Evolutionary conservation across 768 basidiomycete genomes (phyloP).

Genomic region (Macrolepiota fuliginosa): DNA sequence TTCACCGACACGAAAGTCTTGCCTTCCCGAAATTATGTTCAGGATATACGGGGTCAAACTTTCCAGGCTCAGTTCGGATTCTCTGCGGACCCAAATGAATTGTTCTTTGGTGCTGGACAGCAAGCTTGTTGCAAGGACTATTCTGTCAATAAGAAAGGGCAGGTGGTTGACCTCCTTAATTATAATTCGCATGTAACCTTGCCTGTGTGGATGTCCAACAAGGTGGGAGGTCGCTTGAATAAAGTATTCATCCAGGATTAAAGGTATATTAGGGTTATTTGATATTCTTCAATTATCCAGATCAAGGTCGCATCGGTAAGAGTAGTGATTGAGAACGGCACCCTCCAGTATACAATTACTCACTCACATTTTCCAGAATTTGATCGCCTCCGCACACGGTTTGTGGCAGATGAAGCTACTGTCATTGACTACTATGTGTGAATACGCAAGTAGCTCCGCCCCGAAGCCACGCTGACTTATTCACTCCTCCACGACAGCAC

Average conservation of each 20-base stretch:
- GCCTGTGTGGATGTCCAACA: slow-evolving; percentile 36
- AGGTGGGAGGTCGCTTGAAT: too few relatives aligned
- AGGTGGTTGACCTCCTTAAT: slow-evolving; percentile 34
- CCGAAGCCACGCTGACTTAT: too few relatives aligned
- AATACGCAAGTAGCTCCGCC: background rate
- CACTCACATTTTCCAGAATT: too few relatives aligned
- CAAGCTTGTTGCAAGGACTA: slow-evolving; percentile 36
- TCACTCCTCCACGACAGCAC: slow-evolving; percentile 28
- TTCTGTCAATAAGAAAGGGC: slow-evolving; percentile 36
- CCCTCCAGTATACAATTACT: too few relatives aligned
- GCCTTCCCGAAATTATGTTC: slow-evolving; percentile 27
- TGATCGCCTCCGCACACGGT: slow-evolving; percentile 29
- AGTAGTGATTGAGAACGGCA: too few relatives aligned
- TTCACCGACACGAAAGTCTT: slow-evolving; percentile 30
- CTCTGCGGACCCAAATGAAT: slow-evolving; percentile 28
- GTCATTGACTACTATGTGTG: slow-evolving; percentile 36
- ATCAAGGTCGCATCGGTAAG: slow-evolving; percentile 31
- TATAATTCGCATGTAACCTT: slow-evolving; percentile 34
- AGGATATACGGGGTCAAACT: slow-evolving; percentile 28
- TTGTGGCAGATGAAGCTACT: slow-evolving; percentile 29
- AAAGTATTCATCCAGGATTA: background rate
- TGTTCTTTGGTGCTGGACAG: slow-evolving; percentile 34
- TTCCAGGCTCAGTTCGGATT: slow-evolving; percentile 32
- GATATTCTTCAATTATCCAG: slow-evolving; percentile 34
- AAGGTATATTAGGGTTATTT: slow-evolving; percentile 26